Base-by-base conservation (phyloP, 345 rosid genomes). In the Lepidium aucheri region DNA sequence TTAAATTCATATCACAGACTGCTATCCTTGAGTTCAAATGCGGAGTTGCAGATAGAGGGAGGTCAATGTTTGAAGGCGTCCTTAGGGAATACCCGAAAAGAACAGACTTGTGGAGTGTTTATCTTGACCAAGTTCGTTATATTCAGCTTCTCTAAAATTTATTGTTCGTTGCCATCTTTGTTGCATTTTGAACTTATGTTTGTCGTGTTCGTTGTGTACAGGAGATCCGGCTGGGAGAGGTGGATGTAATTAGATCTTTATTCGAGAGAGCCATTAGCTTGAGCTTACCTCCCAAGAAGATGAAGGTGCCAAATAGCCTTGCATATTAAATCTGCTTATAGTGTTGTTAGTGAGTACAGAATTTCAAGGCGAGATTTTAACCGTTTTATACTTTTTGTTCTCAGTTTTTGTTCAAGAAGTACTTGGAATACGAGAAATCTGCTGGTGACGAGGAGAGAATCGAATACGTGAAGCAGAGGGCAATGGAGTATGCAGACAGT, bases 331-430 rank as follows among this genome's bases (percentile, higher is more conserved):
- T 52, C 44, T 60, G 58, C 9, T 52, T 20, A 39, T 42, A 5
- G 4, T 10, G 4, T 39, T 17, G 24, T 42, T 53, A 24, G 3
- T 59, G 13, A 14, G 15, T 17, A 3, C 10, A 26, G 34, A 16
- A 43, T 16, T n/a, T n/a, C n/a, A n/a, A n/a, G n/a, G n/a, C n/a
- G n/a, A n/a, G n/a, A n/a, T n/a, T 57, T 17, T 20, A 33, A 61
- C 49, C 11, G 15, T 13, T 46, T 49, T 55, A 52, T 24, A 64
- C 34, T 67, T 46, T 10, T 64, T 18, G 20, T 20, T 63, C 63
- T 73, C 89, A 93, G 98, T 94, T 88, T 74, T 78, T 94, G 71
- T 94, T 94, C 75, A 90, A 85, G 84, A 90, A 90, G 80, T 94
- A 82, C 72, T 85, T 90, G 0, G 84, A 76, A 76, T 90, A 68